A percentile compares a stretch with the other conserved stretches of the same genome.
Evolutionary conservation across 2,329 filamentous ascomycete species (phyloP).

Genomic region (Verticillium tricorpus): DNA sequence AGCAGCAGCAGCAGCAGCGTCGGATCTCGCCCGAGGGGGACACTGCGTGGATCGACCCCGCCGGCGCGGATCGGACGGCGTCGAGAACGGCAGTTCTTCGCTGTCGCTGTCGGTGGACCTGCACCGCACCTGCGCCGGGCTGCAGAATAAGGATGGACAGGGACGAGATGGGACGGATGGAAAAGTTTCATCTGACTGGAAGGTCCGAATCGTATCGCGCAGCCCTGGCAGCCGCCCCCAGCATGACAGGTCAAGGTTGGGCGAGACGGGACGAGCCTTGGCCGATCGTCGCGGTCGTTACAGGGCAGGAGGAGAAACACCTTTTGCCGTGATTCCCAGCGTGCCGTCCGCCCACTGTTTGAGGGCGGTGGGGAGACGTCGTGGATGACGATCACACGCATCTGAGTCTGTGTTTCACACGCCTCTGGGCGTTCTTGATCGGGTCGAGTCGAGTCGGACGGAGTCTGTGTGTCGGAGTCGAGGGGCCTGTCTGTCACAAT

Average conservation of each 20-base stretch:
- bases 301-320: neutral
- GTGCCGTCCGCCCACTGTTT: neutral
- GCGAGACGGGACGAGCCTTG: neutral
- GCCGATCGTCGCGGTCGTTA: neutral
- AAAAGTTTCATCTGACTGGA: neutral
- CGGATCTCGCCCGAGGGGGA: neutral
- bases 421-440: neutral
- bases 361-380: neutral
- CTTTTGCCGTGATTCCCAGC: neutral
- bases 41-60: neutral
- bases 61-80: neutral
- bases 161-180: neutral
- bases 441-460: neutral
- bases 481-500: neutral
- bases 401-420: neutral
- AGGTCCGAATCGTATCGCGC: neutral
- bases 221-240: neutral
- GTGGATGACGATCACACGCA: neutral
- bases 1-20: neutral
- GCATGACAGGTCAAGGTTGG: neutral
- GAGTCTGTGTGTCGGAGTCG: neutral
- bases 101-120: neutral
- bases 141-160: neutral
- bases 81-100: neutral
- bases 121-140: too few relatives aligned